A percentile compares a stretch with the other conserved stretches of the same genome.
Conservation (phyloP, 1,284 basidiomycete genomes). For the Moesziomyces parantarcticus region DNA sequence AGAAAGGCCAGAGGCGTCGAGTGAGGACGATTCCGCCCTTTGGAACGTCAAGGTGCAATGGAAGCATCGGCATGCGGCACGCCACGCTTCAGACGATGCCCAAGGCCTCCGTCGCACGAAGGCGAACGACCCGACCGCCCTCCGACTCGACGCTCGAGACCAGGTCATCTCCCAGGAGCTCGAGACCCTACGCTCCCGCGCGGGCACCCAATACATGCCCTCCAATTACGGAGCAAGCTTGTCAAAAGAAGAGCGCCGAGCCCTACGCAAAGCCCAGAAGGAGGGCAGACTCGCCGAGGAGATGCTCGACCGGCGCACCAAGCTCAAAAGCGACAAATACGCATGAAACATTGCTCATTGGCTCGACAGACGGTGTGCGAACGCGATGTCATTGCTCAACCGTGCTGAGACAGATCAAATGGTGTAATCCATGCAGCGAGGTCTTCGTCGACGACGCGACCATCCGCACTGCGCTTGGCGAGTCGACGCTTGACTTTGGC, state of each 20-base stretch:
- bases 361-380: not conserved
- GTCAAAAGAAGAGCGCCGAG: slow-evolving; percentile 36
- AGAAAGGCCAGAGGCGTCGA: not conserved
- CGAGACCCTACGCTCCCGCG: slow-evolving; percentile 23
- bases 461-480: slow-evolving; percentile 49
- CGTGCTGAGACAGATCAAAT: slow-evolving; percentile 49
- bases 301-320: slow-evolving; percentile 59
- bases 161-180: slow-evolving; percentile 31
- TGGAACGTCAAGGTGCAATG: slow-evolving; percentile 59
- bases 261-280: slow-evolving; percentile 55
- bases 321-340: slow-evolving; percentile 55
- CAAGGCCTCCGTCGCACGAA: slow-evolving; percentile 2
- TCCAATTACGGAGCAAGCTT: slow-evolving; percentile 21
- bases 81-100: slow-evolving; percentile 12
- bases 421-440: slow-evolving; percentile 58
- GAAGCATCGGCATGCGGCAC: slow-evolving; percentile 55
- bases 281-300: slow-evolving; percentile 62
- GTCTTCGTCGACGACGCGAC: slow-evolving; percentile 52
- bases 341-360: slow-evolving; percentile 9
- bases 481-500: slow-evolving; percentile 49
- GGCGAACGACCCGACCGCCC: slow-evolving; percentile 31
- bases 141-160: slow-evolving; percentile 12
- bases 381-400: slow-evolving; percentile 7
- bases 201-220: slow-evolving; percentile 35
- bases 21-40: slow-evolving; percentile 9